Evolutionary conservation across 2,329 filamentous ascomycete genomes (phyloP).

Genomic region (Ceratocystis cacaofunesta): DNA sequence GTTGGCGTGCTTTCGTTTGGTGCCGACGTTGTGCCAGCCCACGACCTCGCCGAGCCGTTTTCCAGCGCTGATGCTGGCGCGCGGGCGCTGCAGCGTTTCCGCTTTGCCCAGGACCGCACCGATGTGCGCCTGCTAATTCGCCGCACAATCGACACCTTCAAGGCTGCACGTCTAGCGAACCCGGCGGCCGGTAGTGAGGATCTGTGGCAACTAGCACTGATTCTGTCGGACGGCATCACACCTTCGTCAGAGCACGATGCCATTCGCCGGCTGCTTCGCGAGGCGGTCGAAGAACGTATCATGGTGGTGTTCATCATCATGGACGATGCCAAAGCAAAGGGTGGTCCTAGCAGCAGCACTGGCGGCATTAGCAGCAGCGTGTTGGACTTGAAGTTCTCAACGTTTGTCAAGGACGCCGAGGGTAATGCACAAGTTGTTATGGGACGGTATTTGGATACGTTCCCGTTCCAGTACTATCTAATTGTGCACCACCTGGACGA

Average conservation of each 20-base stretch:
- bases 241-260: conserved; percentile 65
- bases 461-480: conserved; percentile 94
- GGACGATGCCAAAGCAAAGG: conserved; percentile 39
- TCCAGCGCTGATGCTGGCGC: conserved; percentile 35
- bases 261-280: conserved; percentile 67
- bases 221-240: conserved; percentile 87
- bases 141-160: conserved; percentile 67
- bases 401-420: conserved; percentile 53
- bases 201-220: conserved; percentile 87
- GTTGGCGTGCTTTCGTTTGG: conserved; percentile 88
- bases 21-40: conserved; percentile 64
- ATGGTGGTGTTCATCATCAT: conserved; percentile 98
- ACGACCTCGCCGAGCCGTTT: conserved; percentile 67
- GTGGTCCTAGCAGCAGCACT: conserved; percentile 17
- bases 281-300: conserved; percentile 83
- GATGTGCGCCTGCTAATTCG: conserved; percentile 68
- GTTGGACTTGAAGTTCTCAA: conserved; percentile 74
- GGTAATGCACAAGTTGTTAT: conserved; percentile 58
- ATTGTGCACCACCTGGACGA: conserved; percentile 87
- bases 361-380: conserved; percentile 47
- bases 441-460: conserved; percentile 83
- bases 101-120: conserved; percentile 72
- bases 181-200: conserved; percentile 39
- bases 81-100: conserved; percentile 42
- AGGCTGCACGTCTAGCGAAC: conserved; percentile 50